Conservation (phyloP, 192 early-diverging fungal species). For the Gonapodya sp. region DNA sequence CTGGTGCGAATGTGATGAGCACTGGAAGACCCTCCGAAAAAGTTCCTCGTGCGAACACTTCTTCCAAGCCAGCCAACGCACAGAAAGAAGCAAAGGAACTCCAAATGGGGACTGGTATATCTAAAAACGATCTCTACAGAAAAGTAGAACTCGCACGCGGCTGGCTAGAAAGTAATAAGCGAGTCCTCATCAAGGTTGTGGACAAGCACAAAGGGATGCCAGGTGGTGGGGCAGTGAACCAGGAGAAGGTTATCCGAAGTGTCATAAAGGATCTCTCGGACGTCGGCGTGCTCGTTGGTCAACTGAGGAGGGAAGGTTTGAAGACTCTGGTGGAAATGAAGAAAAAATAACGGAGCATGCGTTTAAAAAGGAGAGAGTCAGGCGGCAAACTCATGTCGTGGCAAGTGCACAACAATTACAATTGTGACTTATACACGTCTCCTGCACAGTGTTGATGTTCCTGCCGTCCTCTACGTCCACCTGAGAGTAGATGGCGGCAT, state of each 20-base stretch:
- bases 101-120: not conserved
- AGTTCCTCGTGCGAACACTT: too few species aligned
- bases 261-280: not conserved
- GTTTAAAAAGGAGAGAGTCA: too few species aligned
- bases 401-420: too few species aligned
- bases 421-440: too few species aligned
- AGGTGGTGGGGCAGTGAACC: not conserved
- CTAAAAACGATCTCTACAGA: not conserved
- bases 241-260: not conserved
- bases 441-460: too few species aligned
- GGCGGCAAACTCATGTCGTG: too few species aligned
- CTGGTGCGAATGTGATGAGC: not conserved
- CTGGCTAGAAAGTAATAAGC: not conserved
- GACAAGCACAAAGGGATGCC: constrained; percentile 11
- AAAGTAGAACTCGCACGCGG: not conserved
- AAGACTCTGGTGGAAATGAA: not conserved
- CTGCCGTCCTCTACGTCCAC: too few species aligned
- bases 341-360: not conserved
- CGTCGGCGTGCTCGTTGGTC: not conserved
- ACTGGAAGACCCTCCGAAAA: not conserved
- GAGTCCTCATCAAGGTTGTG: not conserved
- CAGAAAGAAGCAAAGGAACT: not conserved
- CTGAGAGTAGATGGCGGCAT: too few species aligned
- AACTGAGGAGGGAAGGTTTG: not conserved
- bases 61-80: not conserved